phyloP scores from a whole-genome alignment of 352 stramenopile species.

The Halophytophthora batemanensis region DNA sequence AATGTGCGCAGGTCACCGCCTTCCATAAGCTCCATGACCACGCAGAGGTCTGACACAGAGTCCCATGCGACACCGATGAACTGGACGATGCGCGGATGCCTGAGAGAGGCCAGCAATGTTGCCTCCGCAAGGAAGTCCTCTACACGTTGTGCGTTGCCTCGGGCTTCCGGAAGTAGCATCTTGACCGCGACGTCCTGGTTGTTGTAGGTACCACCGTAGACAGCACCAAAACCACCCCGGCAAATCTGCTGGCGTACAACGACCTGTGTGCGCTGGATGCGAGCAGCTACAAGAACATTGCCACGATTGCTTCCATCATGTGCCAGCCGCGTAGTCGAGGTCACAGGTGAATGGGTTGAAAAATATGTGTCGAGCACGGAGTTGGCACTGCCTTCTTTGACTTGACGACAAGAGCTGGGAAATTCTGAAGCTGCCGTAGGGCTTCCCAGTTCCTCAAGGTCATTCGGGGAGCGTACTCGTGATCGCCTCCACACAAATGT shows the following conservation, averaged over 20 bases:
- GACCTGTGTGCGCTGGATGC: slow-evolving; percentile 26
- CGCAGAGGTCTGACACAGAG: slow-evolving; percentile 22
- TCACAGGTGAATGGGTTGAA: no score
- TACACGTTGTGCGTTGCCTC: slow-evolving; percentile 8
- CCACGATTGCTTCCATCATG: no score
- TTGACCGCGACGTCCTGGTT: slow-evolving; percentile 24
- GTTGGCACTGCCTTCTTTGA: no score
- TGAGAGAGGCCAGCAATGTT: slow-evolving; percentile 17
- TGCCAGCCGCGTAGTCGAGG: no score
- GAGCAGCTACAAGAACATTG: slow-evolving; percentile 20
- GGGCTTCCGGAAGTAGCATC: slow-evolving; percentile 20
- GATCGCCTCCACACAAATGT: no score
- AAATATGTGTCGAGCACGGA: no score
- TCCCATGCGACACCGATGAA: slow-evolving; percentile 44
- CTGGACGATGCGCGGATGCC: slow-evolving; percentile 24
- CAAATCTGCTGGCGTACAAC: slow-evolving; percentile 19
- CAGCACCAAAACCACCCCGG: slow-evolving; percentile 31
- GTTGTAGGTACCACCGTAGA: slow-evolving; percentile 28
- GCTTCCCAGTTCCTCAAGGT: no score
- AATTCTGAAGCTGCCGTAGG: no score
- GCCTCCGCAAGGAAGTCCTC: slow-evolving; percentile 9
- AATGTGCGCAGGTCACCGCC: slow-evolving; percentile 9
- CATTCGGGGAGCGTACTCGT: no score
- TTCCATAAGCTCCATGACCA: slow-evolving; percentile 35
- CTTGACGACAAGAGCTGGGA: no score